phyloP scores from a whole-genome alignment of 2,329 filamentous ascomycete species.

The Diaporthe humulicola region DNA sequence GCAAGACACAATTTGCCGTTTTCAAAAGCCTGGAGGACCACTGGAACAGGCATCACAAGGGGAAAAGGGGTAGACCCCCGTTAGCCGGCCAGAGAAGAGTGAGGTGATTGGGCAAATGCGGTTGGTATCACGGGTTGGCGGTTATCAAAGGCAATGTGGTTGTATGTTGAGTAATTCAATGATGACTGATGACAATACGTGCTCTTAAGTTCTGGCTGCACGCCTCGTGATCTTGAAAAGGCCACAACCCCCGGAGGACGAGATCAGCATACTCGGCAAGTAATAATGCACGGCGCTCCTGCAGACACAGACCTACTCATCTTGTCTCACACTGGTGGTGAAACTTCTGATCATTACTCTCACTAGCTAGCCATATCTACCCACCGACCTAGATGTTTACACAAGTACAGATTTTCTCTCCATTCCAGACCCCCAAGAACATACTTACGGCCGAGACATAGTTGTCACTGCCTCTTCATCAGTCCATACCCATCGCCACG shows the following conservation, averaged over 20 bases:
- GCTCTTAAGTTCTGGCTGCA: neutral
- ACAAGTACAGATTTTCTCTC: neutral
- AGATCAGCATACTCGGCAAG: neutral
- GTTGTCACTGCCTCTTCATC: neutral
- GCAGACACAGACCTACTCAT: neutral
- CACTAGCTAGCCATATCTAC: neutral
- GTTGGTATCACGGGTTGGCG: neutral
- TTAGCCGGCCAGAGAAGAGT: neutral
- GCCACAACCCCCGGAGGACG: neutral
- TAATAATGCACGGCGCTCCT: neutral
- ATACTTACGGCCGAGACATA: neutral
- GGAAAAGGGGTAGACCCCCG: neutral
- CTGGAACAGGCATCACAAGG: neutral
- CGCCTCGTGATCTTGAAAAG: neutral
- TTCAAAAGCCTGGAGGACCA: neutral
- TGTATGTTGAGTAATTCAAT: neutral
- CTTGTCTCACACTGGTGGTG: neutral
- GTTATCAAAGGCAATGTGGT: neutral
- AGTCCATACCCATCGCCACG: neutral
- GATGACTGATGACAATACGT: neutral
- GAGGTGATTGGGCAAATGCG: neutral
- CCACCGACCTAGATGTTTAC: too few relatives aligned
- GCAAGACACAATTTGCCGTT: neutral
- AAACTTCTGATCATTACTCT: neutral
- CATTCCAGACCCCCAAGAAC: neutral